Conservation (phyloP, 1,139 yeast genomes). For the Suhomyces yuchorum region DNA sequence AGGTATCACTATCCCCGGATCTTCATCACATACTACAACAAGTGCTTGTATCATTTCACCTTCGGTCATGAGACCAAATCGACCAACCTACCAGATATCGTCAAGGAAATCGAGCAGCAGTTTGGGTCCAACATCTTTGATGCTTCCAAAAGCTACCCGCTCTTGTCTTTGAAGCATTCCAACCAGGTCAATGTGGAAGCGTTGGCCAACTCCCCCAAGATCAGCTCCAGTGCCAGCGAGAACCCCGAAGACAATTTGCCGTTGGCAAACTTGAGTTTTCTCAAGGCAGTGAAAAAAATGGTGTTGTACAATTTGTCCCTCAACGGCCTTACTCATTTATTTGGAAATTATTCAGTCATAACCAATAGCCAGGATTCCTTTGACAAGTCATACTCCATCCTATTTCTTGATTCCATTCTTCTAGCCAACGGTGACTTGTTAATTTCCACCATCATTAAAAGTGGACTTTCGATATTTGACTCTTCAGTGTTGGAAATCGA, state of each 20-base stretch:
- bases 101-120: neutral
- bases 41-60: slow-evolving; percentile 58
- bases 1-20: slow-evolving; percentile 54
- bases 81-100: slow-evolving; percentile 3
- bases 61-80: slow-evolving; percentile 37
- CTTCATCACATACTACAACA: slow-evolving; percentile 59
- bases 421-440: slow-evolving; percentile 55
- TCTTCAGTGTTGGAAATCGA: slow-evolving; percentile 24
- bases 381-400: slow-evolving; percentile 25
- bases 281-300: slow-evolving; percentile 62
- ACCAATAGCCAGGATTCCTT: slow-evolving; percentile 17
- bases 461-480: slow-evolving; percentile 34
- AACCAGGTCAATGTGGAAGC: slow-evolving; percentile 32
- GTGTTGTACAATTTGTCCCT: slow-evolving; percentile 49
- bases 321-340: slow-evolving; percentile 43
- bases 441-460: slow-evolving; percentile 28
- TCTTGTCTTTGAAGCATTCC: slow-evolving; percentile 34
- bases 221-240: slow-evolving; percentile 6
- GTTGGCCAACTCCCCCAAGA: slow-evolving; percentile 30
- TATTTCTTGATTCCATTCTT: slow-evolving; percentile 59
- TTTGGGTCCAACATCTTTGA: slow-evolving; percentile 24
- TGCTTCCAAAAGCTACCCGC: slow-evolving; percentile 35
- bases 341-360: slow-evolving; percentile 56
- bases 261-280: slow-evolving; percentile 55
- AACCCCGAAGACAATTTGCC: slow-evolving; percentile 35